These are phyloP conservation scores for Fusarium torulosum DNA, from an alignment of 2,329 filamentous ascomycete genomes.

Conservation along the genomic window DNA sequence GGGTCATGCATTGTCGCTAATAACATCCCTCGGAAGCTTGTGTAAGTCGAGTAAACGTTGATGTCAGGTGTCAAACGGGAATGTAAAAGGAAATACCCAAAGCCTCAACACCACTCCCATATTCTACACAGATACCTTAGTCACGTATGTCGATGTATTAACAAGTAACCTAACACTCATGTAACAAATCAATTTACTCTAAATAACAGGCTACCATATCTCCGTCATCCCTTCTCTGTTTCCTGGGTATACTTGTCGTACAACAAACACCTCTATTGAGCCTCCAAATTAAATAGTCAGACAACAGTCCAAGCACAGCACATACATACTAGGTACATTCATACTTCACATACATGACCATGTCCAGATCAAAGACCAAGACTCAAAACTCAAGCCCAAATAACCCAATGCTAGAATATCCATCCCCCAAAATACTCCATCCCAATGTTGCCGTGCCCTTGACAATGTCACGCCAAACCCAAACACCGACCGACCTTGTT, in stretches of 20 bases:
- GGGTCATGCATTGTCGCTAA: too few relatives aligned
- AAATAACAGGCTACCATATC: conserved; percentile 19
- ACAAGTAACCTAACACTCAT: too few relatives aligned
- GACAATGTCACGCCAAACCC: conserved; percentile 26
- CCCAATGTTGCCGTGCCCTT: conserved; percentile 29
- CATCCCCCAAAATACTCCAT: conserved; percentile 29
- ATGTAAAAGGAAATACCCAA: background rate
- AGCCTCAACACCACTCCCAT: background rate
- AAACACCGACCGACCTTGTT: conserved; percentile 14
- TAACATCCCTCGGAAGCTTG: too few relatives aligned
- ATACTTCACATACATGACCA: background rate
- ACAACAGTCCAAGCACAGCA: conserved; percentile 14
- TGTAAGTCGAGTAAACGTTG: conserved; percentile 1
- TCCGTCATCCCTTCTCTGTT: background rate
- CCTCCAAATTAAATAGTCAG: conserved; percentile 7
- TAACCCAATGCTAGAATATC: conserved; percentile 26
- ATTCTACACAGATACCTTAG: too few relatives aligned
- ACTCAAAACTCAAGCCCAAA: background rate
- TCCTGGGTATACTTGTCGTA: conserved; percentile 37
- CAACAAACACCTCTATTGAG: conserved; percentile 26
- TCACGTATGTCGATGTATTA: too few relatives aligned
- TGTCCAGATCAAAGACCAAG: background rate
- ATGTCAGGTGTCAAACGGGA: background rate
- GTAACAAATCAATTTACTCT: background rate
- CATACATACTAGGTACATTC: conserved; percentile 5